A percentile compares a stretch with the other conserved stretches of the same genome.
phyloP scores from a whole-genome alignment of 2,329 filamentous ascomycete genomes.

The Immersiporthe knoxdaviesiana region DNA sequence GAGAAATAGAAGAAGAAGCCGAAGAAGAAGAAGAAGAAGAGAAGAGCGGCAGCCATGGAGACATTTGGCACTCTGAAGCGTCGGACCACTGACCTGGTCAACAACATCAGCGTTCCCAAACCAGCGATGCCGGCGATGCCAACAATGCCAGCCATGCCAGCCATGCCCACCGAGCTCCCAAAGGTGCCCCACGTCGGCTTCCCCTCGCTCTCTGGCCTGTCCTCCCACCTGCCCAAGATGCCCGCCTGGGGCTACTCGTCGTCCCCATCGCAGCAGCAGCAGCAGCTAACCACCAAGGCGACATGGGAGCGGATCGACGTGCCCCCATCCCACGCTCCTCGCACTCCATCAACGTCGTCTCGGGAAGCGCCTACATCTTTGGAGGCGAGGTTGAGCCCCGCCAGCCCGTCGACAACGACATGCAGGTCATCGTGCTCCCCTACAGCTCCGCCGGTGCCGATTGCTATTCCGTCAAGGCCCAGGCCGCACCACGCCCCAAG shows the following conservation, averaged over 20 bases:
- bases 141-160: constrained; percentile 17
- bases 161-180: constrained; percentile 33
- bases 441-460: constrained; percentile 61
- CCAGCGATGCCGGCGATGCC: constrained; percentile 24
- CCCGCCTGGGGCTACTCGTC: constrained; percentile 29
- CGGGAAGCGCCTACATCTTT: constrained; percentile 65
- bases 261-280: constrained; percentile 26
- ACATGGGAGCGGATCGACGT: constrained; percentile 64
- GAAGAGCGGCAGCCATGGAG: constrained; percentile 47
- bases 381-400: constrained; percentile 72
- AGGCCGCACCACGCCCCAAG: constrained; percentile 37
- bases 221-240: constrained; percentile 34
- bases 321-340: constrained; percentile 71
- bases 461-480: constrained; percentile 60
- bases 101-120: constrained; percentile 14
- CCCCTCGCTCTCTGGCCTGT: constrained; percentile 33
- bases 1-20: neutral
- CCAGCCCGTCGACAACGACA: constrained; percentile 70
- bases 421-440: constrained; percentile 68
- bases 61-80: constrained; percentile 57
- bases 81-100: constrained; percentile 40
- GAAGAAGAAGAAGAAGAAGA: neutral
- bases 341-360: constrained; percentile 67
- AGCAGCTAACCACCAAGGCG: constrained; percentile 48
- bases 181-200: constrained; percentile 32